Percentiles rank a stretch among this genome's conserved stretches.
Conservation (phyloP, 1,139 yeast genomes). For the Kazachstania sp. region DNA sequence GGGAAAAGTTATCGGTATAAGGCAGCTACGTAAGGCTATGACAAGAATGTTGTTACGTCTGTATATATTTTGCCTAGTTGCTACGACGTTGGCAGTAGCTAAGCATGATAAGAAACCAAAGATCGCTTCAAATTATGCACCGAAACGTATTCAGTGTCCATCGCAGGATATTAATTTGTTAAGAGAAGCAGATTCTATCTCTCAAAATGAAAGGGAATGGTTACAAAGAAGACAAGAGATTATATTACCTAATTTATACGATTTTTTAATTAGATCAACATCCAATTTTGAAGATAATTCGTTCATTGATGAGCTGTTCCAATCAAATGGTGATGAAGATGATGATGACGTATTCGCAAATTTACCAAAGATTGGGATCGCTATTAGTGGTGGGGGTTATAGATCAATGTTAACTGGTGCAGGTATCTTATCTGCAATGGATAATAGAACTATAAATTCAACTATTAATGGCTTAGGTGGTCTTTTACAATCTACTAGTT, state of each 20-base stretch:
- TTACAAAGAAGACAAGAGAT: constrained; percentile 39
- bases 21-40: too few species aligned
- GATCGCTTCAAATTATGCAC: constrained; percentile 3
- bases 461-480: constrained; percentile 67
- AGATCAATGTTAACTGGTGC: constrained; percentile 90
- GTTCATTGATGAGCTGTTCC: constrained; percentile 25
- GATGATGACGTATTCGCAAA: constrained; percentile 15
- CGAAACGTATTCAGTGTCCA: constrained; percentile 1
- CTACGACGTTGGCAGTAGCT: background rate
- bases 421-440: constrained; percentile 77
- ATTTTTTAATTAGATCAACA: constrained; percentile 48
- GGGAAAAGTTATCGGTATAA: too few species aligned
- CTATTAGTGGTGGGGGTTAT: constrained; percentile 89
- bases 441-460: constrained; percentile 58
- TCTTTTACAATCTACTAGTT: constrained; percentile 61
- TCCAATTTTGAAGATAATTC: constrained; percentile 31
- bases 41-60: too few species aligned
- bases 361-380: constrained; percentile 46
- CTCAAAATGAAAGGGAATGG: constrained; percentile 24
- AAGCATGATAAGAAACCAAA: background rate
- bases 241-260: constrained; percentile 45
- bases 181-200: constrained; percentile 8
- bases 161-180: background rate
- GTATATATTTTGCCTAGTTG: background rate
- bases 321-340: constrained; percentile 16